Evolutionary conservation across 805 yeast species (phyloP), one percentile per base, ranked within the genome.

Genomic region (Metschnikowia colocasiae): DNA sequence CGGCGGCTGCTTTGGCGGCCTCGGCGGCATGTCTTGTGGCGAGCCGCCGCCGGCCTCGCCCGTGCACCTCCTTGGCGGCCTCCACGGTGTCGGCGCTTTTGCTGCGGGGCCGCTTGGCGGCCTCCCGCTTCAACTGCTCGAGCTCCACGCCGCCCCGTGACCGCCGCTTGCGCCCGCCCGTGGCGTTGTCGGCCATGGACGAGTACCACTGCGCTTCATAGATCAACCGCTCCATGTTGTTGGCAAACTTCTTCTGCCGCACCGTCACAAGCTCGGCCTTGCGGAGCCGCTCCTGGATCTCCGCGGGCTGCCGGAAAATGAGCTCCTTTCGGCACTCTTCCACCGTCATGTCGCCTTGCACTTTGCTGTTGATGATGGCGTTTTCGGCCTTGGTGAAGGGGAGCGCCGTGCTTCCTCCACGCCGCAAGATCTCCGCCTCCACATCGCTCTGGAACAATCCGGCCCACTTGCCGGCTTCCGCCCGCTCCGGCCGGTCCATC

Each of bases 181-280:
- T 48, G 22, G 50, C 43, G 10, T 44, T 48, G 25, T 52, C 56
- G 4, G 56, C 51, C 50, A 54, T 57, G 4, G 65, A 59, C 1
- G 61, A 52, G 37, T 60, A 62, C 76, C 76, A 71, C 45, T 67
- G 61, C 0, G 75, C 74, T 44, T 68, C 73, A 48, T 70, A 71
- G 7, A 68, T 51, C 22, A 72, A 60, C 25, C 64, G 52, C 31
- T 69, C 74, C n/a, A 59, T 53, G 5, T 50, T 43, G 34, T 53
- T 62, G 32, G 61, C 59, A 45, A 68, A 69, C 23, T 54, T 59
- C 10, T 60, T 59, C 49, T 56, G 59, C 43, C 75, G 52, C 13
- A 51, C 55, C 12, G 58, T 59, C 31, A 59, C 66, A 42, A 55
- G 45, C 45, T 61, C 63, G 25, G 58, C 46, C 34, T 61, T 63